Evolutionary conservation across 176 grass and related monocot genomes (phyloP).

Genomic region (Avena insularis): DNA sequence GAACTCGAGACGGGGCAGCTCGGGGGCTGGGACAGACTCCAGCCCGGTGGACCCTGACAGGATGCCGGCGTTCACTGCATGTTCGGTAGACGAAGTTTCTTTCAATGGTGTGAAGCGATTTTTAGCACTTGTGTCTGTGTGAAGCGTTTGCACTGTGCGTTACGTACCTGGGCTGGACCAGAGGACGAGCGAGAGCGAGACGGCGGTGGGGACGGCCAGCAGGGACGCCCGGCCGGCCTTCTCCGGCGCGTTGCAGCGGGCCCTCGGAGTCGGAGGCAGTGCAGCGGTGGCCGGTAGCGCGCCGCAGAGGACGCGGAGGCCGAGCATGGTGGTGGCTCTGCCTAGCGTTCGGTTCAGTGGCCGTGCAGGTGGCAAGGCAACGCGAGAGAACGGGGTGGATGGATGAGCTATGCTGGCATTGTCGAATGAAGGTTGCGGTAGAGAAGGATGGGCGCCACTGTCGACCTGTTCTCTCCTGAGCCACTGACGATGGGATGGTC

Average conservation of each 20-base stretch:
- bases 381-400: neutral
- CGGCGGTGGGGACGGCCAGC: constrained; percentile 56
- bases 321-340: constrained; percentile 32
- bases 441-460: neutral
- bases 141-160: neutral
- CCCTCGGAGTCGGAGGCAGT: neutral
- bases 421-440: neutral
- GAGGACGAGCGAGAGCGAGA: constrained; percentile 62
- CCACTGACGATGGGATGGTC: constrained; percentile 33
- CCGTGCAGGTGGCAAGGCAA: neutral
- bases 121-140: neutral
- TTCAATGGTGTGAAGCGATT: neutral
- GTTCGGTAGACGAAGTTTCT: neutral
- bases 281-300: constrained; percentile 31
- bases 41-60: constrained; percentile 83
- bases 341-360: neutral
- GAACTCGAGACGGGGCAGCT: constrained; percentile 80
- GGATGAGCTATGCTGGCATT: neutral
- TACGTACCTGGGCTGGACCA: constrained; percentile 72
- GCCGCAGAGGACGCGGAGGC: constrained; percentile 30
- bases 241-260: constrained; percentile 23
- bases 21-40: constrained; percentile 76
- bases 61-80: constrained; percentile 92
- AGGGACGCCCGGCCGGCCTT: constrained; percentile 23
- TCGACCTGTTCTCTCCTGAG: constrained; percentile 40